Evolutionary conservation across 2,329 filamentous ascomycete genomes (phyloP), one percentile per base, ranked within the genome.

Genomic region (Penicillium brasilianum): DNA sequence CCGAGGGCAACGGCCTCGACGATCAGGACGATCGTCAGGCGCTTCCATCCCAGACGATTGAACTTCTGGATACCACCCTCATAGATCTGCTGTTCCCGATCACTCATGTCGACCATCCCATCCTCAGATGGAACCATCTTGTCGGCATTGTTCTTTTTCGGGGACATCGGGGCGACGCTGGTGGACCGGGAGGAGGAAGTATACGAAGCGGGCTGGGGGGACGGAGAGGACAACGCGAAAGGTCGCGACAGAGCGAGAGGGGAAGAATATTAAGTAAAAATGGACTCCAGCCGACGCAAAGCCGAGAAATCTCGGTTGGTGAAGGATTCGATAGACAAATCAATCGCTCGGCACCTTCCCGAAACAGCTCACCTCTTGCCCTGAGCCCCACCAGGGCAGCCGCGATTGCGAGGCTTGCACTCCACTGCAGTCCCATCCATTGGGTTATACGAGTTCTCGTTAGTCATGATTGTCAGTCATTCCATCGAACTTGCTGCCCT

Each of bases 11-110:
- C 51, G 7, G 51, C 51, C n/a, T 54, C 51, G 22, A 54, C 51
- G 18, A 54, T 54, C 22, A 54, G 20, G 5, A 54, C 51, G 22
- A 54, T 41, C 4, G 51, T 54, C 51, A 54, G 22, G 25, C 51
- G 51, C 36, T 54, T 54, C 51, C 51, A 54, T 54, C 51, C 51
- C 9, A 54, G 51, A 43, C 51, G 51, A 41, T 54, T 54, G 36
- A 54, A 54, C 51, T 54, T 54, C 36, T 54, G 37, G 28, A 54
- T 54, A 37, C 51, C 51, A 14, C 51, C 51, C 51, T 54, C 51
- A 3, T 54, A 54, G 37, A 54, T 54, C 37, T 54, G 51, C 51
- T 44, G 51, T 37, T 54, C 51, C 51, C 51, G 51, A 30, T 54
- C 51, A 54, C 51, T 54, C 51, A 54, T 43, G 14, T 54, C 51